Conservation (phyloP, 2,329 filamentous ascomycete genomes). For the Claviceps pazoutovae region DNA sequence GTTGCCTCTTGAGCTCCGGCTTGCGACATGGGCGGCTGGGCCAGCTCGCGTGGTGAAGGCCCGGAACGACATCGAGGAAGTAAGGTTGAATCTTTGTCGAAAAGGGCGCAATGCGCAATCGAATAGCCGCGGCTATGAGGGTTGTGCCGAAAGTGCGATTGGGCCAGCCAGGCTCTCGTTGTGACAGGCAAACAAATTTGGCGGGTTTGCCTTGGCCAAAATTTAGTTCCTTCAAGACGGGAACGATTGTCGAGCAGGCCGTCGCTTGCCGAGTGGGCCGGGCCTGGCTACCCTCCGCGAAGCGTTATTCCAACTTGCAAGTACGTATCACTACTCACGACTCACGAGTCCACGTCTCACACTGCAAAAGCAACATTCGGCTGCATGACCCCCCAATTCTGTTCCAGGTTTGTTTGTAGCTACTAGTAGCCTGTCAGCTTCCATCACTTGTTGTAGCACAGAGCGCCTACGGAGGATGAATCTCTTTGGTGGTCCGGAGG, state of each 20-base stretch:
- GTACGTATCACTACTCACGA: too few relatives aligned
- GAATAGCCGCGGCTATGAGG: slow-evolving; percentile 11
- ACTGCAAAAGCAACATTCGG: too few relatives aligned
- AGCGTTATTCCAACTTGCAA: too few relatives aligned
- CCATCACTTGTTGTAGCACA: too few relatives aligned
- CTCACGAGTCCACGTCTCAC: too few relatives aligned
- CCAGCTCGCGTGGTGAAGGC: slow-evolving; percentile 39
- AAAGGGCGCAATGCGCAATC: slow-evolving; percentile 19
- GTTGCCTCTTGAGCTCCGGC: slow-evolving; percentile 23
- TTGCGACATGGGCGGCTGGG: slow-evolving; percentile 31
- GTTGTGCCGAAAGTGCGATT: slow-evolving; percentile 7
- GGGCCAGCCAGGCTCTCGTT: background rate
- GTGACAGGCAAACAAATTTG: background rate
- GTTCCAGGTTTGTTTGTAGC: too few relatives aligned
- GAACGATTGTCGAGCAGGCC: background rate
- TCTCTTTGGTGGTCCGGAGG: too few relatives aligned
- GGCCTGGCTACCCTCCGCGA: too few relatives aligned
- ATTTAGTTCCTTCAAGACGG: background rate
- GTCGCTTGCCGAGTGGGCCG: too few relatives aligned
- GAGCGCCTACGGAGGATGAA: too few relatives aligned
- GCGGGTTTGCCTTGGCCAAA: background rate
- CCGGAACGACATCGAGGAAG: slow-evolving; percentile 42
- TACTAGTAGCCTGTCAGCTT: too few relatives aligned
- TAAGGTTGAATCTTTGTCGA: background rate
- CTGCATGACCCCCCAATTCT: too few relatives aligned